These are phyloP conservation scores for Melampsora larici-populina DNA, from an alignment of 1,284 basidiomycete genomes.

Conservation along the genomic window DNA sequence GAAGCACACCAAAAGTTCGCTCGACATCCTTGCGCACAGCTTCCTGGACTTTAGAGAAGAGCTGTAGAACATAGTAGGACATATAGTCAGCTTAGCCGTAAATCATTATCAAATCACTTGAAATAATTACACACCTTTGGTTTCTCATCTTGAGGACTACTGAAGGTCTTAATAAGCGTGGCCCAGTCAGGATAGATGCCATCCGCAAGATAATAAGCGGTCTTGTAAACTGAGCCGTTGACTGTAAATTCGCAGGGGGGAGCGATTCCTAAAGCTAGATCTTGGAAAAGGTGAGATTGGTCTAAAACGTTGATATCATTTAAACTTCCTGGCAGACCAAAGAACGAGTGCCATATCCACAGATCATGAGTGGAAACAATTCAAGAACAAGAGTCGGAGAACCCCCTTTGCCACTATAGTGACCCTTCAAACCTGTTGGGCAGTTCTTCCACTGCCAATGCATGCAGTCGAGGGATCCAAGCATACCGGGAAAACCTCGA, in stretches of 20 bases:
- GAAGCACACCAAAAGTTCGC: conserved; percentile 6
- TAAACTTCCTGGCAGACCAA: too few relatives aligned
- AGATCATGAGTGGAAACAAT: background rate
- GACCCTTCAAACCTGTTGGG: conserved; percentile 4
- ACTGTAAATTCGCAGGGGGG: background rate
- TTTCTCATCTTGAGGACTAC: background rate
- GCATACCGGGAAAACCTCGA: conserved; percentile 9
- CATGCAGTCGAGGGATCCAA: background rate
- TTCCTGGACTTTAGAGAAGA: conserved; percentile 12
- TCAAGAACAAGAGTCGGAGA: conserved; percentile 1
- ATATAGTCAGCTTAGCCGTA: too few relatives aligned
- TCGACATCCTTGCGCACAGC: background rate
- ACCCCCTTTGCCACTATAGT: conserved; percentile 11
- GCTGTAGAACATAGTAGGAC: background rate
- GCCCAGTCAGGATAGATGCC: conserved; percentile 13
- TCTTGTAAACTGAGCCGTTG: background rate
- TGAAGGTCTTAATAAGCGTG: conserved; percentile 1
- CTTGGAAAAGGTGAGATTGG: background rate
- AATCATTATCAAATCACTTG: background rate
- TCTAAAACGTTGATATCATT: conserved; percentile 31
- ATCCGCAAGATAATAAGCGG: conserved; percentile 1
- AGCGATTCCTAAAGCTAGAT: conserved; percentile 2
- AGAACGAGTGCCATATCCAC: conserved; percentile 17
- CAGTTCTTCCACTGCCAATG: conserved; percentile 38
- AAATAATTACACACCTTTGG: background rate